These are phyloP conservation scores for Rhodamnia rubescens DNA, from an alignment of 345 rosid species.

Conservation along the genomic window DNA sequence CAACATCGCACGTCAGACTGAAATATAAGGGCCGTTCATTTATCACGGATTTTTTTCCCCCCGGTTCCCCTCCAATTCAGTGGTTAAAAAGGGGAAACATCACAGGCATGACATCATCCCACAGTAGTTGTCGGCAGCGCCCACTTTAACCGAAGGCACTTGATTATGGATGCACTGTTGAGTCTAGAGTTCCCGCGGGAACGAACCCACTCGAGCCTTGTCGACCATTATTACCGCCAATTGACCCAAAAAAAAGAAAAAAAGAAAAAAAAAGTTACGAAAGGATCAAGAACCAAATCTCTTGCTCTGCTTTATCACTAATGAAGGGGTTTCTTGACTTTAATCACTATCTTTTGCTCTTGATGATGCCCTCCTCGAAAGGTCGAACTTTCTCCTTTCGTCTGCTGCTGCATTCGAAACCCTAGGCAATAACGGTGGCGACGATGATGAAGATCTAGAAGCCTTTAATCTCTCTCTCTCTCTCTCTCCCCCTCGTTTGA, in stretches of 20 bases:
- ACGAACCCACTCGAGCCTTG: neutral
- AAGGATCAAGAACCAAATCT: neutral
- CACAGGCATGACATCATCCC: neutral
- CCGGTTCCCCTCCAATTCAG: neutral
- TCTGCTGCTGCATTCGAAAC: neutral
- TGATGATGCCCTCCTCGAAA: neutral
- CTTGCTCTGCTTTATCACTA: neutral
- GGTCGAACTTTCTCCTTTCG: neutral
- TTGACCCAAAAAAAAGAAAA: neutral
- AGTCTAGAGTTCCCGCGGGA: neutral
- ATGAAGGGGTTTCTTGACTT: neutral
- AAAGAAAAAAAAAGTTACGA: neutral
- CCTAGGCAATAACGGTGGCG: neutral
- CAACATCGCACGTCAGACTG: rapidly evolving
- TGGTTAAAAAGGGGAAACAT: neutral
- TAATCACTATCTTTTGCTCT: neutral
- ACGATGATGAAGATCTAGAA: neutral
- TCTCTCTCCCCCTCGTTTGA: neutral
- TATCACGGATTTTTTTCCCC: neutral
- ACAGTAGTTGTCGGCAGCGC: neutral
- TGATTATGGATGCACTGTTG: neutral
- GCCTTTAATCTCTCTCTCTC: neutral
- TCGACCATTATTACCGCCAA: neutral
- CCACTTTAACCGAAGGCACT: neutral
- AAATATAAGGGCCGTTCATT: neutral